These are phyloP conservation scores for Phoenix roebelenii DNA, from an alignment of 176 grass and related monocot genomes.

Conservation along the genomic window DNA sequence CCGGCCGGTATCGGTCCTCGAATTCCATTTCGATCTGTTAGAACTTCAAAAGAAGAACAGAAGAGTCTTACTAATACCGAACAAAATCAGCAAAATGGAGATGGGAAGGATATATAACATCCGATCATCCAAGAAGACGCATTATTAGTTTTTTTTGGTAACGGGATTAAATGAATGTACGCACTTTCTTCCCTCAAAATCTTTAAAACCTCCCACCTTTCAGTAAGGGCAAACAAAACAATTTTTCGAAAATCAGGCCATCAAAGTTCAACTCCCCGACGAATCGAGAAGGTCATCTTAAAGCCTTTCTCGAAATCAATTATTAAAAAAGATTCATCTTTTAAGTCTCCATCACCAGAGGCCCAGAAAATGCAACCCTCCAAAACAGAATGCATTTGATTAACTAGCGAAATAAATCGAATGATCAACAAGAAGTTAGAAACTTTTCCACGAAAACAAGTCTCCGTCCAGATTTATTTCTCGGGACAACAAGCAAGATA, in stretches of 20 bases:
- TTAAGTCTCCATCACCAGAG: slow-evolving; percentile 16
- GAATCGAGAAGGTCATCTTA: no score
- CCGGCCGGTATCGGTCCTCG: slow-evolving; percentile 24
- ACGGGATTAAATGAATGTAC: no score
- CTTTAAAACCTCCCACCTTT: no score
- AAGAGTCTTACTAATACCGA: no score
- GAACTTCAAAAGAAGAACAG: no score
- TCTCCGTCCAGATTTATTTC: neutral
- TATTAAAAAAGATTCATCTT: neutral
- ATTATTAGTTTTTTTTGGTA: no score
- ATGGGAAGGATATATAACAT: neutral
- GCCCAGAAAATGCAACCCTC: neutral
- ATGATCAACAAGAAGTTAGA: neutral
- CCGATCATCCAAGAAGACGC: no score
- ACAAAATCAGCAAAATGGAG: neutral
- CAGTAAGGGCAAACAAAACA: no score
- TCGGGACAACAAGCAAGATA: neutral
- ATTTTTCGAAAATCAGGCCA: no score
- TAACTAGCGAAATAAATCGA: neutral
- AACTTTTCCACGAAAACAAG: neutral
- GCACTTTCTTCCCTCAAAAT: no score
- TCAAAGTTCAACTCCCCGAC: no score
- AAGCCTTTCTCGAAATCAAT: no score
- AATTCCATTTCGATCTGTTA: slow-evolving; percentile 46
- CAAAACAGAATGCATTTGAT: neutral